Base-by-base conservation (phyloP, 2,329 filamentous ascomycete species). In the Colletotrichum tropicale region DNA sequence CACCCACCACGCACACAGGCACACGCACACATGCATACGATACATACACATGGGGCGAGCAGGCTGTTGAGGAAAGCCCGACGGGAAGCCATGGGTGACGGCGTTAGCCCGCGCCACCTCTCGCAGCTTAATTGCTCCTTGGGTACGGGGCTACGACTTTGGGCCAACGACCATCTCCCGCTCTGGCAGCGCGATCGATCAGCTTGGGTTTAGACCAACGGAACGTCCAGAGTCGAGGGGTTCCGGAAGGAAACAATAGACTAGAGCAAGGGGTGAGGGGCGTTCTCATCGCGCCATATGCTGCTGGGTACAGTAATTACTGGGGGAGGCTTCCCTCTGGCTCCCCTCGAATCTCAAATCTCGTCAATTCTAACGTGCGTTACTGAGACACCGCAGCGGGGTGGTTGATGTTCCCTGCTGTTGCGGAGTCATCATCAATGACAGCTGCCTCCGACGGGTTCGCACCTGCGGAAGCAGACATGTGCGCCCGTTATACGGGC, bases 361-460 rank as follows among this genome's bases (percentile, higher is more conserved):
- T 64, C 70, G 64, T 71, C 60, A 74, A 55, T 65, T 65, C 61
- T 52, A 28, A 60, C 65, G 26, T 65, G 70, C 58, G 34, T 69
- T 56, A 68, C 70, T 66, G 30, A 76, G 70, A 76, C 74, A 76
- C 70, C 26, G 32, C 70, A 69, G 70, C 70, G 43, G 43, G 43
- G 43, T 52, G 43, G 4, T 21, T 52, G 12, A 52, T 56, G 21
- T 62, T 43, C 26, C 55, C 18, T 38, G 58, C 48, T 48, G 34
- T 36, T 28, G 55, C 30, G 55, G 38, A 52, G 60, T 21, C 15
- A 69, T 65, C 30, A 15, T 43, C 48, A 15, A 32, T 64, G 43
- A 38, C 38, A 69, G 58, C 24, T 62, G 70, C 65, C 34, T n/a
- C 64, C 43, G 43, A 48, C 36, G 58, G 30, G 26, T 24, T 58